Evolutionary conservation across 257 asterid species (phyloP), one percentile per base, ranked within the genome.

Genomic region (Plectranthus barbatus): DNA sequence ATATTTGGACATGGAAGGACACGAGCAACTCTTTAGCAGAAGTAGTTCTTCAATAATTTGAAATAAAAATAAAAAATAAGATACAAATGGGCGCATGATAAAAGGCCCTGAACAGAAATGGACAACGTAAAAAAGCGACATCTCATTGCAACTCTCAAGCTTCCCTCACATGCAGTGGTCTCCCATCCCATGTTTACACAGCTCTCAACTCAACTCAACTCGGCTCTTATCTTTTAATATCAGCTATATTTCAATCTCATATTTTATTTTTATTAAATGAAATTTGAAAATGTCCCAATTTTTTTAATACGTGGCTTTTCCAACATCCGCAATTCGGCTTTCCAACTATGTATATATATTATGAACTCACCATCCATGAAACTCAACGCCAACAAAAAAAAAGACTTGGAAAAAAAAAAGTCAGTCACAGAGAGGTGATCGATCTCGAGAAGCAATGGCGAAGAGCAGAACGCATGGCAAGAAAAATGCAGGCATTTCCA

Each of bases 161-260:
- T 62, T 67, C 61, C 37, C 40, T 49, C 89, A 85, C 93, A 74
- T 85, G 93, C 78, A 61, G 21, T 65, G 70, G 85, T 74, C 85
- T 74, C 86, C 77, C 58, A 14, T 74, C 86, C 77, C 58, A 14
- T 67, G 18, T 53, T 54, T 42, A 67, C 76, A 57, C n/a, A n/a
- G n/a, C 56, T 42, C 3, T 1, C 40, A 6, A 4, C 55, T 31
- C 21, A 1, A 13, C 9, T 2, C 33, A 15, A 50, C 18, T 19
- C 40, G 31, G n/a, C 31, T 58, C 36, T 11, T 39, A 19, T 40
- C 56, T 52, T 14, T 19, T 6, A 21, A 6, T 57, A n/a, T 56
- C 37, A 33, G 10, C 14, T 14, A 0, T 5, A 7, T 12, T 48
- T 2, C 40, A 34, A 2, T 36, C 1, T 33, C 1, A 33, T 7